Base-by-base conservation (phyloP, 2,329 filamentous ascomycete genomes). In the Pseudohalonectria lignicola region DNA sequence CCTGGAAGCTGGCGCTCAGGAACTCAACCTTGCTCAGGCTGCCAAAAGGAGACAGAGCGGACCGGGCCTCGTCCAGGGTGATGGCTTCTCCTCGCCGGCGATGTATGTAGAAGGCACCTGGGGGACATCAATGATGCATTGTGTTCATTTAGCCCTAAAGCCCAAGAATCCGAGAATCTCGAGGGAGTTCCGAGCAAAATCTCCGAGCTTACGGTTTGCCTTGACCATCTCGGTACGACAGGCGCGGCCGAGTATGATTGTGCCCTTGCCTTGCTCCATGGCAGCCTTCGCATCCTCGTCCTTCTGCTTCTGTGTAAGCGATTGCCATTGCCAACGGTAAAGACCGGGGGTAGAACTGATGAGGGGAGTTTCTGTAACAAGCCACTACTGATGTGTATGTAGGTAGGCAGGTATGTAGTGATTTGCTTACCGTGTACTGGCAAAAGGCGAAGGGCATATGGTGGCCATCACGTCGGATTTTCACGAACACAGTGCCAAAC, bases 361-460 rank as follows among this genome's bases (percentile, higher is more conserved):
- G n/a, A n/a, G n/a, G n/a, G n/a, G n/a, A n/a, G n/a, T n/a, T n/a
- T n/a, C n/a, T n/a, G n/a, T n/a, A n/a, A n/a, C n/a, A n/a, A n/a
- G n/a, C n/a, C n/a, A n/a, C n/a, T n/a, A n/a, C n/a, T n/a, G n/a
- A n/a, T n/a, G n/a, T n/a, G n/a, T n/a, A n/a, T n/a, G n/a, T n/a
- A n/a, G n/a, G n/a, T n/a, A n/a, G n/a, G n/a, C n/a, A n/a, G n/a
- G n/a, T n/a, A n/a, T n/a, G n/a, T n/a, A n/a, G n/a, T n/a, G n/a
- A n/a, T n/a, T n/a, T n/a, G n/a, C 69, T 61, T 50, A 77, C 76
- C 2, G 71, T 77, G 48, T 64, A 82, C 47, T 81, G 77, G 17
- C 67, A 69, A 46, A 81, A 81, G 0, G 75, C 76, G 49, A 75
- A 78, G 0, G 77, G 77, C 71, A 80, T 78, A 29, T 70, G 62